Percentiles rank a stretch among this genome's conserved stretches.
Evolutionary conservation across 2,329 filamentous ascomycete genomes (phyloP).

Genomic region (Aspergillus calidoustus): DNA sequence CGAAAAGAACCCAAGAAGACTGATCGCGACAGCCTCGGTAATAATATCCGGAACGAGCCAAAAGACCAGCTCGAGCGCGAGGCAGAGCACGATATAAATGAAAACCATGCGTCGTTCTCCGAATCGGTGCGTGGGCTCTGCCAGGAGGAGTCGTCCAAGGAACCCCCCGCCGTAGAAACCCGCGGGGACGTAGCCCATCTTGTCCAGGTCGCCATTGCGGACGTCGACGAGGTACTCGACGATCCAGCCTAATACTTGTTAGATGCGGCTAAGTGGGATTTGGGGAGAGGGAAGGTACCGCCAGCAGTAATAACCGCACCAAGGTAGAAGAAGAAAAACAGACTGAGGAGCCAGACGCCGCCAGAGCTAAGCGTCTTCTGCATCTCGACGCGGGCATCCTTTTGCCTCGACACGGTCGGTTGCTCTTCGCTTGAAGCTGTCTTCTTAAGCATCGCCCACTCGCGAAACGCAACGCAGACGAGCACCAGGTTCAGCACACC

Average conservation of each 20-base stretch:
- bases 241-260: slow-evolving; percentile 57
- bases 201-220: slow-evolving; percentile 59
- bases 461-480: slow-evolving; percentile 56
- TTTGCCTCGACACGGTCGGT: not conserved
- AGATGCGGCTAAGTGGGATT: not conserved
- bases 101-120: slow-evolving; percentile 64
- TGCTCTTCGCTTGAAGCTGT: not conserved
- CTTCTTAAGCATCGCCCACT: slow-evolving; percentile 31
- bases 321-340: slow-evolving; percentile 69
- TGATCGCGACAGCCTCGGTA: slow-evolving; percentile 59
- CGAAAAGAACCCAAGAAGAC: slow-evolving; percentile 61
- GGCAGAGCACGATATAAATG: slow-evolving; percentile 56
- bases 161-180: slow-evolving; percentile 64
- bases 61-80: slow-evolving; percentile 63
- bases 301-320: slow-evolving; percentile 60
- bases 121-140: slow-evolving; percentile 63
- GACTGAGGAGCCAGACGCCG: slow-evolving; percentile 60
- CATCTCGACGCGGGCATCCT: slow-evolving; percentile 30
- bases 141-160: slow-evolving; percentile 60
- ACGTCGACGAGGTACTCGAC: slow-evolving; percentile 67
- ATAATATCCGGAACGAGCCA: slow-evolving; percentile 59
- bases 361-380: slow-evolving; percentile 28
- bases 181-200: slow-evolving; percentile 66
- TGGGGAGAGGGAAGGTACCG: slow-evolving; percentile 30
- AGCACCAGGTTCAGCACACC: slow-evolving; percentile 56